Evolutionary conservation across 2,329 filamentous ascomycete species (phyloP), one percentile per base, ranked within the genome.

Genomic region (Cercospora canescens): DNA sequence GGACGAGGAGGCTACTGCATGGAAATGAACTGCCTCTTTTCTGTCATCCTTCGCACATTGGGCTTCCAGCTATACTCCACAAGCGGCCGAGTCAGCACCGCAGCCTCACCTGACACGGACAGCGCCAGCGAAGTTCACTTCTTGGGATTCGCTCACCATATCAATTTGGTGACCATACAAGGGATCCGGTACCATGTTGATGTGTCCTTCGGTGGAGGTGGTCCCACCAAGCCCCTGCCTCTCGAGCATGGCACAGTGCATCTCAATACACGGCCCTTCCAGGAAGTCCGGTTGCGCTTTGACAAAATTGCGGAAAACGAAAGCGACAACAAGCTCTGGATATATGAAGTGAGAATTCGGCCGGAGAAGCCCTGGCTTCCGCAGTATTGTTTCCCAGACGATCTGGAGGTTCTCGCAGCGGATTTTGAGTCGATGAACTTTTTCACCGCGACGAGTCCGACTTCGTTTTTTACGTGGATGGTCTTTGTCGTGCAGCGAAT

Each of bases 381-480:
- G 2, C 84, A 83, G 63, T 92, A 91, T 76, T 86, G 83, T 67
- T 93, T 92, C 75, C 83, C 84, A 2, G 87, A 90, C 41, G 52
- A 62, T 62, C 78, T 84, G 26, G 89, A 91, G 75, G 91, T 89
- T 75, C 74, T 86, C 32, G 83, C 82, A 7, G 75, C 78, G 39
- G 89, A 91, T 76, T 91, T 87, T 70, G 82, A 81, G 30, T 78
- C 89, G 1, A 81, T 89, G 80, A 91, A 87, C 76, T 85, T 81
- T 69, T 84, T 75, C 52, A 86, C 85, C 1, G 86, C 84, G 69
- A 81, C 81, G 52, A 80, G 76, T 63, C 74, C 79, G 41, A 75
- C 76, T 39, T 85, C 81, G 66, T 85, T 82, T 73, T 89, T 90
- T 74, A 85, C 83, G 12, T 78, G 81, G 60, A 82, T 75, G 3